Conservation (phyloP, 164 flowering plant genomes). For the Berberis thunbergii region DNA sequence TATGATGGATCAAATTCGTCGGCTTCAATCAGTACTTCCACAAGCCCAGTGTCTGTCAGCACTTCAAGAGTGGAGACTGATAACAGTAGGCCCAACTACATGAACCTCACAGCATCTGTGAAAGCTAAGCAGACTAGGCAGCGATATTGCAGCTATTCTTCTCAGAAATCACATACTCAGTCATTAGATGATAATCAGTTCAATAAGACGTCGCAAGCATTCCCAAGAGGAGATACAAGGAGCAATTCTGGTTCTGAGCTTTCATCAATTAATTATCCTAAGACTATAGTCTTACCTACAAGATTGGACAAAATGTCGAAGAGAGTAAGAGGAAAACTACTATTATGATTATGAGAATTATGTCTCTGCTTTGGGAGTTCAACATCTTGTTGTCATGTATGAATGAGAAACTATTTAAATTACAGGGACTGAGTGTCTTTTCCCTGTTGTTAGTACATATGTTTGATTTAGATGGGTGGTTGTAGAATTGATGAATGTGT, state of each 20-base stretch:
- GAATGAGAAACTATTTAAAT: background rate
- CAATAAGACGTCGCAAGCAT: constrained; percentile 31
- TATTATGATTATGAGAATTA: constrained; percentile 18
- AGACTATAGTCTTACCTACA: too few relatives aligned
- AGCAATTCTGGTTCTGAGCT: constrained; percentile 28
- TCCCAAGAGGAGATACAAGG: constrained; percentile 41
- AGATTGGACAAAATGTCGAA: constrained; percentile 35
- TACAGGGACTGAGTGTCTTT: background rate
- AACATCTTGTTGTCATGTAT: constrained; percentile 56
- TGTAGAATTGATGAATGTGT: too few relatives aligned
- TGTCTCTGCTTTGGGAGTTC: constrained; percentile 21
- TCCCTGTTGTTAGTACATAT: too few relatives aligned
- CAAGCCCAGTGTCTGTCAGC: constrained; percentile 59
- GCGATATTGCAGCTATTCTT: constrained; percentile 11
- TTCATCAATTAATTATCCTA: too few relatives aligned
- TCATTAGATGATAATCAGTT: constrained; percentile 80
- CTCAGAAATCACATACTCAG: constrained; percentile 45
- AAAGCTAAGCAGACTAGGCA: constrained; percentile 57
- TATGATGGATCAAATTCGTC: constrained; percentile 73
- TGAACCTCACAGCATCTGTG: constrained; percentile 70
- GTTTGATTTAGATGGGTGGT: too few relatives aligned
- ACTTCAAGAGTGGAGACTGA: constrained; percentile 36
- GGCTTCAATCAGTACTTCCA: constrained; percentile 59
- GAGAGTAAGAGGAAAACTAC: constrained; percentile 22
- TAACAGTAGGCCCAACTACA: constrained; percentile 50